Conservation (phyloP, 352 stramenopile species). For the Pythium coloratum region DNA sequence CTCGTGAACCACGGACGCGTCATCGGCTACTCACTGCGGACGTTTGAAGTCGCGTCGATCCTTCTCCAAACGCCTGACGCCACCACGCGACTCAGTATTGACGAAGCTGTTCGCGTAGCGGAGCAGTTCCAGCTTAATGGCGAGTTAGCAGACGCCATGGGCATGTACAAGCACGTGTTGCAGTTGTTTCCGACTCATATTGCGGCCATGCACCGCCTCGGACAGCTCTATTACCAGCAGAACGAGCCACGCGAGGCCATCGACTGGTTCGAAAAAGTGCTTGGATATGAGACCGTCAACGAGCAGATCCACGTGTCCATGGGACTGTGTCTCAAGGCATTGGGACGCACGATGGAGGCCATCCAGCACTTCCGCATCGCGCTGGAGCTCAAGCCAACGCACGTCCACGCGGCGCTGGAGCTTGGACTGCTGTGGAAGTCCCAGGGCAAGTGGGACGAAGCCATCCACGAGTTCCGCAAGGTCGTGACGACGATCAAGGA, state of each 20-base stretch:
- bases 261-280: neutral
- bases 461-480: slow-evolving; percentile 52
- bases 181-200: slow-evolving; percentile 47
- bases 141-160: slow-evolving; percentile 30
- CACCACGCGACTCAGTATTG: slow-evolving; percentile 39
- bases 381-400: slow-evolving; percentile 50
- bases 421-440: slow-evolving; percentile 49
- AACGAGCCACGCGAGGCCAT: slow-evolving; percentile 33
- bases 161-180: slow-evolving; percentile 59
- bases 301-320: slow-evolving; percentile 43
- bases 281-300: neutral
- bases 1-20: slow-evolving; percentile 52
- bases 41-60: slow-evolving; percentile 61
- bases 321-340: slow-evolving; percentile 46
- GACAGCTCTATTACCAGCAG: slow-evolving; percentile 48
- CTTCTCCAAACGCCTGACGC: slow-evolving; percentile 22
- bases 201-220: slow-evolving; percentile 51
- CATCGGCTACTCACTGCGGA: slow-evolving; percentile 60
- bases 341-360: slow-evolving; percentile 42
- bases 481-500: slow-evolving; percentile 35
- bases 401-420: slow-evolving; percentile 45
- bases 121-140: slow-evolving; percentile 37
- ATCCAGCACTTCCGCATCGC: slow-evolving; percentile 49
- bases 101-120: slow-evolving; percentile 42
- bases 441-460: slow-evolving; percentile 54